phyloP scores from a whole-genome alignment of 441 rosid species.

The Populus tomentosa region DNA sequence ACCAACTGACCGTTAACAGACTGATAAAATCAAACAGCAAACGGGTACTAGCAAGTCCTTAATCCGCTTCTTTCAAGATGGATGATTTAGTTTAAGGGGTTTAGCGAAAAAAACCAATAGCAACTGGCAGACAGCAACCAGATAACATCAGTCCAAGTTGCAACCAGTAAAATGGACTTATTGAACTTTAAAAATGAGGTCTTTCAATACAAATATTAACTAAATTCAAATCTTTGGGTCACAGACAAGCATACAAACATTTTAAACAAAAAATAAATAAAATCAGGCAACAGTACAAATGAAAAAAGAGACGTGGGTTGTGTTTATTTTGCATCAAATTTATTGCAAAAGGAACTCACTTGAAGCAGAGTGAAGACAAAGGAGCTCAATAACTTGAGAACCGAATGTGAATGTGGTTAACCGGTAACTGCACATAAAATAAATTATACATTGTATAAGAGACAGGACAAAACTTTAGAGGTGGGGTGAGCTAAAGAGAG shows the following conservation, averaged over 20 bases:
- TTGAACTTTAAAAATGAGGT: neutral
- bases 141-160: neutral
- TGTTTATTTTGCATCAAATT: neutral
- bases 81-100: neutral
- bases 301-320: neutral
- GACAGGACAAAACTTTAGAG: neutral
- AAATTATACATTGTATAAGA: neutral
- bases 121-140: neutral
- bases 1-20: neutral
- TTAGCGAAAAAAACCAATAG: neutral
- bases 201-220: neutral
- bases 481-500: neutral
- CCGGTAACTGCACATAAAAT: conserved; percentile 54
- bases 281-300: neutral
- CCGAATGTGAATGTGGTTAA: conserved; percentile 81
- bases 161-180: neutral
- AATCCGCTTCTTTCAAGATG: neutral
- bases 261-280: neutral
- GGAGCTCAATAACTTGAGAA: conserved; percentile 70
- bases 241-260: neutral
- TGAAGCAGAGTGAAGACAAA: conserved; percentile 87
- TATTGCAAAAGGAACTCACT: conserved; percentile 41
- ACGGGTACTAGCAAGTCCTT: neutral
- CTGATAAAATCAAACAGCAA: neutral
- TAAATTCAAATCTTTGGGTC: neutral